Evolutionary conservation across 106 monocot genomes (phyloP).

Genomic region (Iris macrosiphon): DNA sequence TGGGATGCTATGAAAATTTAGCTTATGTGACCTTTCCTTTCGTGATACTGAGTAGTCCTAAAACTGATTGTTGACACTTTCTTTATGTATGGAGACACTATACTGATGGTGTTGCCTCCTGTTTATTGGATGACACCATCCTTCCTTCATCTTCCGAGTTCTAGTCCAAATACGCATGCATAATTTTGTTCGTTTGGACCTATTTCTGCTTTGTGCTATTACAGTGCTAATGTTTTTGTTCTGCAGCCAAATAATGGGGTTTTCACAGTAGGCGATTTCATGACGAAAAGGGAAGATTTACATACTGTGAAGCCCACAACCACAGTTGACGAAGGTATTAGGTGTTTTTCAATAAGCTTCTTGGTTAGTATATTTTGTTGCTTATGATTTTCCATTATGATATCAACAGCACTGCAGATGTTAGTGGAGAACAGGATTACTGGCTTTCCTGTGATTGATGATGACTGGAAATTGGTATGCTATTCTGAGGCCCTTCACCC

Average conservation of each 20-base stretch:
- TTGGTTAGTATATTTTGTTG: neutral
- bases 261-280: slow-evolving; percentile 80
- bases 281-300: slow-evolving; percentile 72
- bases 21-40: no score
- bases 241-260: slow-evolving; percentile 41
- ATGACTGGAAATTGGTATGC: slow-evolving; percentile 24
- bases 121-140: no score
- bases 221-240: no score
- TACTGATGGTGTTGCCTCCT: no score
- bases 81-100: no score
- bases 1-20: no score
- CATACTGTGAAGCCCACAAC: slow-evolving; percentile 64
- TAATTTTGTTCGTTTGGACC: no score
- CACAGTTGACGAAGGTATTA: slow-evolving; percentile 68
- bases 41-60: no score
- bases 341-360: slow-evolving; percentile 1
- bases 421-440: slow-evolving; percentile 20
- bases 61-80: no score
- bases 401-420: slow-evolving; percentile 22
- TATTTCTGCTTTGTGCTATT: no score
- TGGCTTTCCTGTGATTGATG: slow-evolving; percentile 27
- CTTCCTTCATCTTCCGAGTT: no score
- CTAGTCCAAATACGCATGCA: no score
- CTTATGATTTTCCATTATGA: slow-evolving; percentile 1
- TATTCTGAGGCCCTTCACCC: neutral